Conservation (phyloP, 2,329 filamentous ascomycete species). For the Gnomoniopsis smithogilvyi region DNA sequence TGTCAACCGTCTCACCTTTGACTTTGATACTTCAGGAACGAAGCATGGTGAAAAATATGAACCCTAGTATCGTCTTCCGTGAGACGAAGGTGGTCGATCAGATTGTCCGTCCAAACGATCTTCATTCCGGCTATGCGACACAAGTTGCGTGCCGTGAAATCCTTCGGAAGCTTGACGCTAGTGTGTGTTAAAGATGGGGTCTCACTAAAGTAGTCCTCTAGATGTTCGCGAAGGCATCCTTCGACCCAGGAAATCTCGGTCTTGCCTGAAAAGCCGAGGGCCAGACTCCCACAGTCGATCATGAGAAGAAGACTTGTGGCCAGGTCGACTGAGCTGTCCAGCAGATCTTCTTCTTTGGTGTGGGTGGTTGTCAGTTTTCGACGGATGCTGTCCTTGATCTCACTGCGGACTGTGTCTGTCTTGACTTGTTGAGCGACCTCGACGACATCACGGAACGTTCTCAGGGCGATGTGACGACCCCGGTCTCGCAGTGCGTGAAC, state of each 20-base stretch:
- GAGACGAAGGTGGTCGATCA: slow-evolving; percentile 38
- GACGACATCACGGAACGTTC: slow-evolving; percentile 1
- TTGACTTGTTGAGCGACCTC: slow-evolving; percentile 3
- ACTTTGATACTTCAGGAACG: slow-evolving; percentile 31
- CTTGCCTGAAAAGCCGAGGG: neutral
- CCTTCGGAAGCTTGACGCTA: slow-evolving; percentile 19
- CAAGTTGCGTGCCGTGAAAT: slow-evolving; percentile 24
- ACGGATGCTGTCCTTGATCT: neutral
- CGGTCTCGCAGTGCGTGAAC: neutral
- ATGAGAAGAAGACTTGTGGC: neutral
- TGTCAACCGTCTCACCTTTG: neutral
- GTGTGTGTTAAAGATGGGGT: neutral
- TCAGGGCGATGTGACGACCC: neutral
- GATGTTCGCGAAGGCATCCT: neutral
- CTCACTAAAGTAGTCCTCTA: neutral
- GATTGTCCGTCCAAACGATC: slow-evolving; percentile 34
- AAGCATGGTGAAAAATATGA: slow-evolving; percentile 37
- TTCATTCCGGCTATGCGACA: slow-evolving; percentile 33
- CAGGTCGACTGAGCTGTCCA: neutral
- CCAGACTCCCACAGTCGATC: neutral
- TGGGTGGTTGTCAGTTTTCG: neutral
- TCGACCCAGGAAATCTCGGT: neutral
- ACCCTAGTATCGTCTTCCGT: slow-evolving; percentile 35
- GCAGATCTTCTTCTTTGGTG: neutral
- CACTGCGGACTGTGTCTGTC: neutral